phyloP scores from a whole-genome alignment of 2,329 filamentous ascomycete genomes.

The Exophiala dermatitidis region DNA sequence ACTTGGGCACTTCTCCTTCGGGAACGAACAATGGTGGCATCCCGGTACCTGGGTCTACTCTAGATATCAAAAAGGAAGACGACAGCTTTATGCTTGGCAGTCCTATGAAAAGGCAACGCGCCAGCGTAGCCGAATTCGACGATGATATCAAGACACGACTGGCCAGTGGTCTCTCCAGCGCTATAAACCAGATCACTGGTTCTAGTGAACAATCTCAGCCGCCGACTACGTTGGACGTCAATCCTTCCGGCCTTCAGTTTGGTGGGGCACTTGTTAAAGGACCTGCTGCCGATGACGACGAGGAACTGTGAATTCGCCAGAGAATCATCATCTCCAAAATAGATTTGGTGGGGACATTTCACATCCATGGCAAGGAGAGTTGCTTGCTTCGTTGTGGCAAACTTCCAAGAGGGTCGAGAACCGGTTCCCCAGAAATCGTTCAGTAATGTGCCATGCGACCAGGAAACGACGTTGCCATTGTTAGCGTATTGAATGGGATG shows the following conservation, averaged over 20 bases:
- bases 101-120: conserved; percentile 42
- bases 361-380: background rate
- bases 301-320: conserved; percentile 20
- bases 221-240: conserved; percentile 17
- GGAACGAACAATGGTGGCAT: conserved; percentile 20
- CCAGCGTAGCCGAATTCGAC: conserved; percentile 40
- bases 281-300: conserved; percentile 23
- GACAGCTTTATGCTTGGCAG: conserved; percentile 36
- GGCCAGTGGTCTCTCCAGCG: conserved; percentile 32
- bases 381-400: too few relatives aligned
- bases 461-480: too few relatives aligned
- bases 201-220: conserved; percentile 11
- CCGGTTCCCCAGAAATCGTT: too few relatives aligned
- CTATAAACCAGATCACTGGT: conserved; percentile 33
- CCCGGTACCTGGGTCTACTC: conserved; percentile 19
- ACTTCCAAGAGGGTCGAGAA: too few relatives aligned
- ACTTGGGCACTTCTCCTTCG: conserved; percentile 34
- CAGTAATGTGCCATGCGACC: too few relatives aligned
- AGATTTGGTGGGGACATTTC: background rate
- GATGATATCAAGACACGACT: conserved; percentile 37
- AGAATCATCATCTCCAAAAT: background rate
- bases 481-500: too few relatives aligned
- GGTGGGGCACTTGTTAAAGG: conserved; percentile 23
- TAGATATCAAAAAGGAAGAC: conserved; percentile 30
- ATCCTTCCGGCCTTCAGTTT: conserved; percentile 26